Percentiles rank a stretch among this genome's conserved stretches.
These are phyloP conservation scores for Pseudoscleropodium purum DNA, from an alignment of 225 moss, liverwort and hornwort species.

Conservation along the genomic window DNA sequence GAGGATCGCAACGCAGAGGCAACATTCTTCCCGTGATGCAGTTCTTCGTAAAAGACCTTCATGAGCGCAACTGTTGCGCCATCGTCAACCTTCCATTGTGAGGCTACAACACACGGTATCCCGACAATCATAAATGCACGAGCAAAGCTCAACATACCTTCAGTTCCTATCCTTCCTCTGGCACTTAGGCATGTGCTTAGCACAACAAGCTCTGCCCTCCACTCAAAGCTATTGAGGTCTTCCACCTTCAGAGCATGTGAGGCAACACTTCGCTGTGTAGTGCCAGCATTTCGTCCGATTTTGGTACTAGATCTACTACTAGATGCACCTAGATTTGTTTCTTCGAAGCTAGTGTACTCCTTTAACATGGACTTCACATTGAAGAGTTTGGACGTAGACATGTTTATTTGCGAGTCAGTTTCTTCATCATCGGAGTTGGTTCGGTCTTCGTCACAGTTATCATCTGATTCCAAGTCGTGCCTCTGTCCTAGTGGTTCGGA, in stretches of 20 bases:
- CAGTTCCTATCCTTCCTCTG: background rate
- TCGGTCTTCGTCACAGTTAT: background rate
- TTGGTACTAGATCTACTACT: background rate
- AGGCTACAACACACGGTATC: background rate
- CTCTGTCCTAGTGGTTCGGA: too few relatives aligned
- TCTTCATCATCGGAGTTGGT: background rate
- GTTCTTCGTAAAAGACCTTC: background rate
- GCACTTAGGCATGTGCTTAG: background rate
- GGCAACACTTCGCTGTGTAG: background rate
- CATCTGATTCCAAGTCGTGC: too few relatives aligned
- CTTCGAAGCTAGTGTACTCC: background rate
- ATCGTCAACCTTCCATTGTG: background rate
- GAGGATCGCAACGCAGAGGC: background rate
- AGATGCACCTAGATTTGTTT: background rate
- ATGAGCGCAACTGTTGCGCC: accelerated
- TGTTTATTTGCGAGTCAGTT: background rate
- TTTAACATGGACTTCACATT: background rate
- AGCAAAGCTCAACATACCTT: background rate
- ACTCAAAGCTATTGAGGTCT: background rate
- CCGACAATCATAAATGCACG: background rate
- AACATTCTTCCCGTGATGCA: background rate
- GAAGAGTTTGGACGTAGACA: background rate
- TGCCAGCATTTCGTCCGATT: background rate
- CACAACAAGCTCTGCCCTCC: background rate
- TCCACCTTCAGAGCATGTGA: background rate